Evolutionary conservation across 768 basidiomycete genomes (phyloP).

Genomic region (Boletellus ananiceps): DNA sequence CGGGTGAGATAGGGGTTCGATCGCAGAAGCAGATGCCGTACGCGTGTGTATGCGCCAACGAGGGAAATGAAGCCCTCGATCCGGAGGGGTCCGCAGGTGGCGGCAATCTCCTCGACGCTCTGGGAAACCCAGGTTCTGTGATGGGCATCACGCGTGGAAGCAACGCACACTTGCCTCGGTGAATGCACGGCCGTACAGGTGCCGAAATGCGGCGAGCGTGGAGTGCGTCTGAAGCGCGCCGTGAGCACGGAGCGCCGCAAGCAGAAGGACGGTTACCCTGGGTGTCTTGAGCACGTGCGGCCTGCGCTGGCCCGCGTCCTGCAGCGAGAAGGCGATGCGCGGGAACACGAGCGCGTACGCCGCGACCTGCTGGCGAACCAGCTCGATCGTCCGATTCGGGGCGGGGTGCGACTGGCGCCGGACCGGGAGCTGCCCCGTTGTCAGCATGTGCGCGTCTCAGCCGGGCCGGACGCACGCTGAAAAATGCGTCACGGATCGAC

Average conservation of each 20-base stretch:
- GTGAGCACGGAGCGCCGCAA: constrained; percentile 10
- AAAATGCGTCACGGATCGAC: constrained; percentile 84
- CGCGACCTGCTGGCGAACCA: constrained; percentile 70
- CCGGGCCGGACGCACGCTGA: constrained; percentile 54
- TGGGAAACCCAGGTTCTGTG: constrained; percentile 30
- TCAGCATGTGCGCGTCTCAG: constrained; percentile 3
- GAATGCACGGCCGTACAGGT: constrained; percentile 68
- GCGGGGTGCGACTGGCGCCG: constrained; percentile 69
- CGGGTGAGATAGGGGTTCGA: constrained; percentile 18
- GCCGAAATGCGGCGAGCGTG: constrained; percentile 61
- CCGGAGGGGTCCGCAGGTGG: constrained; percentile 44
- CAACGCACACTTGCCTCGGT: constrained; percentile 49
- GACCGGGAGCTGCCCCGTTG: constrained; percentile 61
- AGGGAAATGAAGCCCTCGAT: constrained; percentile 85
- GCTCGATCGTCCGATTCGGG: constrained; percentile 54
- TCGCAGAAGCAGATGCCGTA: constrained; percentile 25
- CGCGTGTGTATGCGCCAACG: constrained; percentile 70
- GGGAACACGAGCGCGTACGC: constrained; percentile 70
- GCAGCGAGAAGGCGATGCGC: constrained; percentile 61
- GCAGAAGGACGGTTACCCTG: constrained; percentile 44
- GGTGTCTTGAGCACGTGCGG: constrained; percentile 55
- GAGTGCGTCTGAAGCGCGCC: constrained; percentile 53
- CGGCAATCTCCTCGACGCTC: constrained; percentile 65
- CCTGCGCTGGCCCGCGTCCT: constrained; percentile 46
- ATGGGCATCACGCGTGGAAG: constrained; percentile 1